phyloP scores from a whole-genome alignment of 352 stramenopile genomes.

The Peronospora belbahrii region DNA sequence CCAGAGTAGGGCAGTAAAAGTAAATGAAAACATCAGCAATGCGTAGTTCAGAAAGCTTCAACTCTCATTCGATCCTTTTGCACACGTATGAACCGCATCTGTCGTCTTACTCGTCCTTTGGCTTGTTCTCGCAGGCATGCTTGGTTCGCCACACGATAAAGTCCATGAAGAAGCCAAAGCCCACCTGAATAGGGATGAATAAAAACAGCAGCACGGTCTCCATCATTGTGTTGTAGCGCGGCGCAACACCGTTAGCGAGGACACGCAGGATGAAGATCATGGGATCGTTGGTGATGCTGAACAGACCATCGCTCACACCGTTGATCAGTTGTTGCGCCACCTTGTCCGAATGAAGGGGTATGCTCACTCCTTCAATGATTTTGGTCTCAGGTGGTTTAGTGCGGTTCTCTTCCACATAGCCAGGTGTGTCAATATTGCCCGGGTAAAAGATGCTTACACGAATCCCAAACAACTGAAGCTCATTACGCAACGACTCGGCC shows the following conservation, averaged over 20 bases:
- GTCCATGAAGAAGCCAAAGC: constrained; percentile 79
- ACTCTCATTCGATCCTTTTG: no score
- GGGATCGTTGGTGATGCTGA: constrained; percentile 74
- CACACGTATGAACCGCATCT: not conserved
- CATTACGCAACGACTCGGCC: constrained; percentile 69
- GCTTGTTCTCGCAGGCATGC: constrained; percentile 45
- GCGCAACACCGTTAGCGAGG: constrained; percentile 66
- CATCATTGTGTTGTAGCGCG: constrained; percentile 63
- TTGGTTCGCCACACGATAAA: constrained; percentile 52
- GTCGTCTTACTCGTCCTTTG: constrained; percentile 41
- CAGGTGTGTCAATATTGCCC: constrained; percentile 77
- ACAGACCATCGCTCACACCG: constrained; percentile 57
- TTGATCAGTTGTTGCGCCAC: constrained; percentile 64
- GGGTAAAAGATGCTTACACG: constrained; percentile 72
- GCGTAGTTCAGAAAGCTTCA: constrained; percentile 3
- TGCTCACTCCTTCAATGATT: constrained; percentile 60
- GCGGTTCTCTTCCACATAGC: constrained; percentile 65
- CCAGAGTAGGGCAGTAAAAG: constrained; percentile 1
- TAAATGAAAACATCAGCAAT: not conserved
- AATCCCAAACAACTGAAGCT: constrained; percentile 68
- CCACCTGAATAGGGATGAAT: constrained; percentile 55
- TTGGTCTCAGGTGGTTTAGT: constrained; percentile 67
- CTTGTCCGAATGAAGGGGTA: constrained; percentile 40
- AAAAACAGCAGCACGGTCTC: constrained; percentile 64
- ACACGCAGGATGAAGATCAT: constrained; percentile 66